Percentiles rank a stretch among this genome's conserved stretches.
Evolutionary conservation across 352 stramenopile species (phyloP).

Genomic region (Pythium pyrilobum): DNA sequence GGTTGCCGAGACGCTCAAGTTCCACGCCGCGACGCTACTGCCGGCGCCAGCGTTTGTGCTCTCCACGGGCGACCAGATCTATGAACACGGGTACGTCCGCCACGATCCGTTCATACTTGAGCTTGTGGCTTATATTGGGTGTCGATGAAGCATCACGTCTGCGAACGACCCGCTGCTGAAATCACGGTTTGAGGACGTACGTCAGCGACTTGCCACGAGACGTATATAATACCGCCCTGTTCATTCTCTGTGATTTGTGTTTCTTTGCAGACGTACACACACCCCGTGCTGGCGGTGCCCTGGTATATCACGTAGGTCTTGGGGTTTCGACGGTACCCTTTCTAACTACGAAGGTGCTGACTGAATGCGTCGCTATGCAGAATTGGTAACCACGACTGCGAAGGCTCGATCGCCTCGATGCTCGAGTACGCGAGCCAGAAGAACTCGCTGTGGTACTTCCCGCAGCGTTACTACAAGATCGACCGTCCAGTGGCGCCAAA

Average conservation of each 20-base stretch:
- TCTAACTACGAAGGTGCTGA: no score
- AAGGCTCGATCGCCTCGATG: conserved; percentile 79
- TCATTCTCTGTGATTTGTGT: no score
- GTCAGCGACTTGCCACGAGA: no score
- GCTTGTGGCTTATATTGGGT: no score
- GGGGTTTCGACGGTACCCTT: background rate
- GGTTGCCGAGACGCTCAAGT: conserved; percentile 57
- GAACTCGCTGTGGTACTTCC: conserved; percentile 76
- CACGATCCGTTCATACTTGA: no score
- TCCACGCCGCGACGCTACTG: conserved; percentile 46
- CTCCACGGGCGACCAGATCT: conserved; percentile 84
- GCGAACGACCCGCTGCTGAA: conserved; percentile 48
- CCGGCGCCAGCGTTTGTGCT: conserved; percentile 70
- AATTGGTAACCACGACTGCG: conserved; percentile 86
- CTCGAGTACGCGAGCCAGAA: conserved; percentile 67
- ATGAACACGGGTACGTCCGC: conserved; percentile 61
- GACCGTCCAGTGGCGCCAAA: conserved; percentile 73
- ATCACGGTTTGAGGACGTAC: conserved; percentile 74
- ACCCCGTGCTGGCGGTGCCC: conserved; percentile 53
- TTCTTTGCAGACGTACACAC: conserved; percentile 59
- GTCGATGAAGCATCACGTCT: conserved; percentile 39
- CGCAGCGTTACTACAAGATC: conserved; percentile 71
- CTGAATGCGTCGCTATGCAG: conserved; percentile 24
- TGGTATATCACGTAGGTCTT: conserved; percentile 83
- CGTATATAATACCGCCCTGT: no score